Percentiles rank a stretch among this genome's conserved stretches.
Conservation (phyloP, 495 filamentous ascomycete genomes). For the Tuber magnatum region DNA sequence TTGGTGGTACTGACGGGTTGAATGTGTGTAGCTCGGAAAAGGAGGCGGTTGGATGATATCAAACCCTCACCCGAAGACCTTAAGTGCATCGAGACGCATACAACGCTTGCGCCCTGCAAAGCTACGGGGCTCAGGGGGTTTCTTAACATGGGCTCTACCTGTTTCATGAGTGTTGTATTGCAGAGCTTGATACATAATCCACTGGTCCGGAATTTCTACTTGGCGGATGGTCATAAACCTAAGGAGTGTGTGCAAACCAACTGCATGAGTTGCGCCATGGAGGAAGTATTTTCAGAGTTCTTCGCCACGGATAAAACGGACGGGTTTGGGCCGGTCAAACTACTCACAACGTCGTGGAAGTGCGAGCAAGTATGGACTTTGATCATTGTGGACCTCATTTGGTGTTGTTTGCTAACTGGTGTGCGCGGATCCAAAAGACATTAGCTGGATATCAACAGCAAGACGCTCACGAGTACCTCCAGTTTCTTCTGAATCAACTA, state of each 20-base stretch:
- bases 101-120: slow-evolving; percentile 57
- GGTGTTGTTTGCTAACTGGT: neutral
- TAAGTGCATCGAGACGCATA: slow-evolving; percentile 54
- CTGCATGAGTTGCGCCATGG: slow-evolving; percentile 79
- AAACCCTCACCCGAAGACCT: slow-evolving; percentile 48
- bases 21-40: slow-evolving; percentile 39
- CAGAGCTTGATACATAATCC: slow-evolving; percentile 86
- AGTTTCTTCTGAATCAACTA: slow-evolving; percentile 80
- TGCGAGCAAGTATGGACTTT: slow-evolving; percentile 50
- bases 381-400: slow-evolving; percentile 7
- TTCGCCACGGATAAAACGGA: slow-evolving; percentile 72
- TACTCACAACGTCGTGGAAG: slow-evolving; percentile 73
- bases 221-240: slow-evolving; percentile 71
- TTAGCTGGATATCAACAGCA: slow-evolving; percentile 87
- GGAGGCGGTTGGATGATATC: slow-evolving; percentile 36
- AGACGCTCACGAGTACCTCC: slow-evolving; percentile 92
- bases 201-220: slow-evolving; percentile 73
- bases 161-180: slow-evolving; percentile 86
- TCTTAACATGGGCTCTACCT: slow-evolving; percentile 88
- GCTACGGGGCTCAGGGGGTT: slow-evolving; percentile 74
- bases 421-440: slow-evolving; percentile 55
- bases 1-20: slow-evolving; percentile 2
- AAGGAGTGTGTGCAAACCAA: slow-evolving; percentile 58
- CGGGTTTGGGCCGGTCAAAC: slow-evolving; percentile 72
- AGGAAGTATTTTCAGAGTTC: slow-evolving; percentile 87